Base-by-base conservation (phyloP, 2,329 filamentous ascomycete genomes). In the Penicillium hordei region DNA sequence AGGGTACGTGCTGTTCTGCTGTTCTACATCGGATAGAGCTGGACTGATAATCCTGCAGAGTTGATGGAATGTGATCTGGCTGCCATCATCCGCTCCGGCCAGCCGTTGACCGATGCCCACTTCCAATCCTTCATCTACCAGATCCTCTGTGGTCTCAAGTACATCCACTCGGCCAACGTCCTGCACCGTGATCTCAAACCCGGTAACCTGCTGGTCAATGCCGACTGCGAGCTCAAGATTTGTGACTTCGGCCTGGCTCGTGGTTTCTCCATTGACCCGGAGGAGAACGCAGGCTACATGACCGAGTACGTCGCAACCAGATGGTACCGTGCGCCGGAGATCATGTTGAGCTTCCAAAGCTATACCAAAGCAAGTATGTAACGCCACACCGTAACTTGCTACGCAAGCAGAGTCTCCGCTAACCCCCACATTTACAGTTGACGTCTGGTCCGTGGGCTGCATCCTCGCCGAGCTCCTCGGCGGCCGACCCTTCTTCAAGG, bases 121-220 rank as follows among this genome's bases (percentile, higher is more conserved):
- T 99, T 99, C 82, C 94, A 99, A 79, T 97, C 94, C 52, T 99
- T 99, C 81, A 97, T 99, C 79, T 99, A 99, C 82, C 94, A 99
- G 83, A 99, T 99, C 67, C 89, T 99, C 6, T 97, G 94, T 75
- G 94, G 94, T 64, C 83, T 99, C 68, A 99, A 99, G 82, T 99
- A 97, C 78, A 97, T 99, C 65, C 94, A 99, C 82, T 97, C 93
- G 23, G 94, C 94, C 67, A 97, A 97, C 71, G 94, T 99, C 52
- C 83, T 99, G 65, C 94, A 99, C 76, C 89, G 94, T 75, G 94
- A 99, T 76, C 79, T 99, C 72, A 99, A 99, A 80, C 94, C 94
- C 36, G 94, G 94, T 58, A 99, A 99, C 76, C 78, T 99, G 71
- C 86, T 99, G 43, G 94, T 99, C 74, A 99, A 99, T 73, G 94